These are phyloP conservation scores for Suillus lakei DNA, from an alignment of 768 basidiomycete genomes.

Conservation along the genomic window DNA sequence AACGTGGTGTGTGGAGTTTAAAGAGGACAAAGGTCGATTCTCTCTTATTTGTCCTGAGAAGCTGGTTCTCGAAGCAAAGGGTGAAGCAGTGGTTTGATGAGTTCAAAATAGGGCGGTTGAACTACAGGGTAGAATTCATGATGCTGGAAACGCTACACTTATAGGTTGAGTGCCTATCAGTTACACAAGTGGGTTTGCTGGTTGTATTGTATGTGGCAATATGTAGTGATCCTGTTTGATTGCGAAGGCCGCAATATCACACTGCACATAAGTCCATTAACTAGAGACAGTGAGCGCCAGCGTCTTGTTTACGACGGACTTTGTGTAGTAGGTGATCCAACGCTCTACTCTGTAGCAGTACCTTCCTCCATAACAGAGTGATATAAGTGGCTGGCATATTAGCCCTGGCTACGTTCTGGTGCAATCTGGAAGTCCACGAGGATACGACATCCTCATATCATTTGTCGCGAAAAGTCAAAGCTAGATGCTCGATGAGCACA, in stretches of 20 bases:
- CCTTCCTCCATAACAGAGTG: not conserved
- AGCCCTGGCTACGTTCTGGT: not conserved
- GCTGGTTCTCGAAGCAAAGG: slow-evolving; percentile 45
- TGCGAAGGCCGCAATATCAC: not conserved
- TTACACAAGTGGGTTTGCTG: not conserved
- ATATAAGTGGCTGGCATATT: not conserved
- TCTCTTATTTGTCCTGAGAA: slow-evolving; percentile 54
- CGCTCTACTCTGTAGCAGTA: not conserved
- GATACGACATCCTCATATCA: no score
- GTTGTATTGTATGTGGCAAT: not conserved
- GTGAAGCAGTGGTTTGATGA: not conserved
- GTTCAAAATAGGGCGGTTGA: not conserved
- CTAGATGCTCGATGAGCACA: not conserved
- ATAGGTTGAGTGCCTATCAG: not conserved
- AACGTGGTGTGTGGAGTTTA: slow-evolving; percentile 48
- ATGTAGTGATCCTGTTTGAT: not conserved
- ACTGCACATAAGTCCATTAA: not conserved
- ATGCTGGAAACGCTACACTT: not conserved
- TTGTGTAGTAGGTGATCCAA: not conserved
- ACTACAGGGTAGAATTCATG: not conserved
- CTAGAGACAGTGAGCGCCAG: not conserved
- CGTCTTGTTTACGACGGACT: not conserved
- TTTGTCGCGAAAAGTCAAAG: not conserved
- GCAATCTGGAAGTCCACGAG: not conserved
- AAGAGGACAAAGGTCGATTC: slow-evolving; percentile 46